Base-by-base conservation (phyloP, 805 yeast genomes). In the Nematodospora valgi region DNA sequence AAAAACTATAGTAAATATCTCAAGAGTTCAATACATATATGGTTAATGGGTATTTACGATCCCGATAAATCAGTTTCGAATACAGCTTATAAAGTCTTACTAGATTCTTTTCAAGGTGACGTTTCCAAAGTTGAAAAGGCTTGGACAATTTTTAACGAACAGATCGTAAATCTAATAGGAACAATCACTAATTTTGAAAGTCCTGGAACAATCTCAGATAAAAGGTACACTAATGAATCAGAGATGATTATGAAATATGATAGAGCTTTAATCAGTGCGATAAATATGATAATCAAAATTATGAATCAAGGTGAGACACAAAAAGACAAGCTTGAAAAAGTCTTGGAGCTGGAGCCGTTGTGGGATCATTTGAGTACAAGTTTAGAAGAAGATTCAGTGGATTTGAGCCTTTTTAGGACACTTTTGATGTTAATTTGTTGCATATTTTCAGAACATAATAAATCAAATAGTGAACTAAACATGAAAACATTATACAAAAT, bases 21-120 rank as follows among this genome's bases (percentile, higher is more conserved):
- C 42, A 79, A 78, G 40, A 82, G 83, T 44, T 70, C 84, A 0
- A 67, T 86, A 6, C 93, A 95, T 0, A 59, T 82, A 1, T 78
- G 95, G 79, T 48, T 89, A 4, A 67, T 77, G 18, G 95, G 95
- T 0, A 49, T 71, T 2, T 82, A 69, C 51, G 98, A 91, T 48
- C 50, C 70, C 2, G 97, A 89, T 45, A 55, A 77, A 29, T 41
- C 70, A 2, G 91, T 83, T 0, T 62, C 82, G 0, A 62, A 57
- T 20, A 56, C 78, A 0, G 74, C 87, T 11, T 47, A 49, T 13
- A 55, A 61, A 8, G 63, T 76, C 8, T 53, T 88, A 20, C 54
- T 62, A 12, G 48, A 51, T 4, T 72, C 85, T 5, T 87, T 91
- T 53, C 68, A 74, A 28, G 70, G 69, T 30, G 74, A 72, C 29